These are phyloP conservation scores for Acer saccharum DNA, from an alignment of 345 rosid genomes.

Conservation along the genomic window DNA sequence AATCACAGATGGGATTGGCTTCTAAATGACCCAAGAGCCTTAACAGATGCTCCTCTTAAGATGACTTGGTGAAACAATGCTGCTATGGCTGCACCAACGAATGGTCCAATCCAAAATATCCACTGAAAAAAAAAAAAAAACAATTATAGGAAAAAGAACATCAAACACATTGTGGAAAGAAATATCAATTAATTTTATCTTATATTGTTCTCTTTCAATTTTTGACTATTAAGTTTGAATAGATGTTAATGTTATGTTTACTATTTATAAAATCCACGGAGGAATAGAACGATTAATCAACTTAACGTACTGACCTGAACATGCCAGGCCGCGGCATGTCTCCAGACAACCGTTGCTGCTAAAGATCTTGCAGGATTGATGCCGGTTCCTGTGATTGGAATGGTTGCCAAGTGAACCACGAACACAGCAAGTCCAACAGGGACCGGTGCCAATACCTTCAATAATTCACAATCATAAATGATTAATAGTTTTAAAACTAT, in stretches of 20 bases:
- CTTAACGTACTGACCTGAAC: neutral
- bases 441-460: neutral
- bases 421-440: neutral
- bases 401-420: neutral
- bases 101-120: slow-evolving; percentile 4
- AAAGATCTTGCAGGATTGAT: slow-evolving; percentile 10
- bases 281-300: too few relatives aligned
- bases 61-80: neutral
- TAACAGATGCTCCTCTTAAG: neutral
- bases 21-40: neutral
- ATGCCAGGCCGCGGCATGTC: neutral
- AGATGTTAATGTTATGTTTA: too few relatives aligned
- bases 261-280: too few relatives aligned
- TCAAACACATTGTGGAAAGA: neutral
- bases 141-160: neutral
- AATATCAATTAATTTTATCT: too few relatives aligned
- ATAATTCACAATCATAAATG: neutral
- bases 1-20: neutral
- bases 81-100: neutral
- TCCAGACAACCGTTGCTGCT: neutral
- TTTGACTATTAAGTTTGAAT: too few relatives aligned
- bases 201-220: too few relatives aligned
- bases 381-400: neutral
- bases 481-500: too few relatives aligned
- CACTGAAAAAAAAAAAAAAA: neutral